These are phyloP conservation scores for Paraconiothyrium brasiliense DNA, from an alignment of 2,329 filamentous ascomycete species.

Conservation along the genomic window DNA sequence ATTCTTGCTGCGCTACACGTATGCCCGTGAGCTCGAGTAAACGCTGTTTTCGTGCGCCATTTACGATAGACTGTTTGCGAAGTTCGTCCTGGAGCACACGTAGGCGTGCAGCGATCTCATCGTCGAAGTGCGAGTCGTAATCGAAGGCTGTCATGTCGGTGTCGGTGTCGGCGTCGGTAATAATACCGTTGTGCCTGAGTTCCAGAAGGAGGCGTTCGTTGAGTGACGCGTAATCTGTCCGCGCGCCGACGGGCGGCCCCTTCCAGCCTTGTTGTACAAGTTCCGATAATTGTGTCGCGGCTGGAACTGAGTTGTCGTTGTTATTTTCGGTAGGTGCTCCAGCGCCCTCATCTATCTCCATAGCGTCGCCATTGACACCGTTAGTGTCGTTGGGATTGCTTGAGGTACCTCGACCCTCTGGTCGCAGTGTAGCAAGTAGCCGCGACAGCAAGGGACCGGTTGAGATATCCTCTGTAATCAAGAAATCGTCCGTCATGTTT, in stretches of 20 bases:
- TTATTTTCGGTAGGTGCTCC: constrained; percentile 44
- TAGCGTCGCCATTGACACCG: constrained; percentile 58
- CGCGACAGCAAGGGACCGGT: constrained; percentile 86
- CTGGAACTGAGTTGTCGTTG: constrained; percentile 59
- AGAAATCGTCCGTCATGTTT: constrained; percentile 83
- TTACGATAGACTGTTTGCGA: constrained; percentile 83
- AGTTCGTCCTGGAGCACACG: constrained; percentile 85
- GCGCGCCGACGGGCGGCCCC: constrained; percentile 72
- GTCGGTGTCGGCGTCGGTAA: constrained; percentile 74
- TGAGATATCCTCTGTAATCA: constrained; percentile 88
- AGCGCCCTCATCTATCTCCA: constrained; percentile 58
- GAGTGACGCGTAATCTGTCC: constrained; percentile 84
- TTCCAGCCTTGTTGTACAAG: constrained; percentile 81
- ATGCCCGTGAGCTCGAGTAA: constrained; percentile 89
- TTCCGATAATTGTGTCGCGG: constrained; percentile 83
- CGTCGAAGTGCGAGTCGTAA: constrained; percentile 88
- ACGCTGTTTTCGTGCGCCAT: constrained; percentile 88
- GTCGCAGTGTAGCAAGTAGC: constrained; percentile 80
- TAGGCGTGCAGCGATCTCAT: constrained; percentile 90
- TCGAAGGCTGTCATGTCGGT: constrained; percentile 78
- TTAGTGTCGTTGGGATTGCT: constrained; percentile 65
- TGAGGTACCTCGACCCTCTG: constrained; percentile 71
- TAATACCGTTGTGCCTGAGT: constrained; percentile 87
- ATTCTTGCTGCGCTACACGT: constrained; percentile 95
- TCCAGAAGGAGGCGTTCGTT: constrained; percentile 94